phyloP scores from a whole-genome alignment of 306 rosid genomes.

The Acacia melanoxylon region DNA sequence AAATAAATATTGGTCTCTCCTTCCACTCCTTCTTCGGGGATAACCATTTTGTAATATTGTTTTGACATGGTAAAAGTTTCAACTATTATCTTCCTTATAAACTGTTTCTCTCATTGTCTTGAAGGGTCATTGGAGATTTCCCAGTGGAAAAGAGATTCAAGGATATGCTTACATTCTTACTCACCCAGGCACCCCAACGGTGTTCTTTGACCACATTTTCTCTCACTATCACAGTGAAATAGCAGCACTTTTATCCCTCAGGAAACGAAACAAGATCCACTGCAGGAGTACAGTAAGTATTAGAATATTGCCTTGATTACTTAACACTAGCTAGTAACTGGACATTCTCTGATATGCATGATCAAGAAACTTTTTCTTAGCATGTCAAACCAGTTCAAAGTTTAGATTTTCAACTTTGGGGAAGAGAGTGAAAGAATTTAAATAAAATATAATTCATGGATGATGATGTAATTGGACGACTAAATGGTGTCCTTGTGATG shows the following conservation, averaged over 20 bases:
- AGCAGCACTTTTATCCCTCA: constrained; percentile 54
- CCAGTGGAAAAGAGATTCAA: constrained; percentile 84
- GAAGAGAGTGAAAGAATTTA: not conserved
- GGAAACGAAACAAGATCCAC: constrained; percentile 64
- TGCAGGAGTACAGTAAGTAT: constrained; percentile 87
- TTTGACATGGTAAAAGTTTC: constrained; percentile 1
- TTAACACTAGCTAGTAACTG: not conserved
- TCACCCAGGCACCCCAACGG: constrained; percentile 97
- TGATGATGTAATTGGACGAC: not conserved
- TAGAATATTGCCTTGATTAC: not conserved
- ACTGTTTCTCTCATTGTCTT: constrained; percentile 21
- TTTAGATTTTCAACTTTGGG: not conserved
- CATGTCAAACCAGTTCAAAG: not conserved
- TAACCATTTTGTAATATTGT: not conserved
- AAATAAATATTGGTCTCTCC: not conserved
- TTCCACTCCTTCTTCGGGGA: not conserved
- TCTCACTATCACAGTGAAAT: constrained; percentile 69
- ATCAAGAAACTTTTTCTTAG: constrained; percentile 1
- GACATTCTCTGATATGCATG: constrained; percentile 2
- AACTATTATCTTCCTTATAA: not conserved
- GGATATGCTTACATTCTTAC: constrained; percentile 97
- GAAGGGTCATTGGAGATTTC: constrained; percentile 99
- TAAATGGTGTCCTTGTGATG: not conserved
- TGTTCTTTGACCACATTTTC: constrained; percentile 85
- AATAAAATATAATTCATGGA: not conserved